Base-by-base conservation (phyloP, 1,139 yeast genomes). In the Blastobotrys ciferrii region DNA sequence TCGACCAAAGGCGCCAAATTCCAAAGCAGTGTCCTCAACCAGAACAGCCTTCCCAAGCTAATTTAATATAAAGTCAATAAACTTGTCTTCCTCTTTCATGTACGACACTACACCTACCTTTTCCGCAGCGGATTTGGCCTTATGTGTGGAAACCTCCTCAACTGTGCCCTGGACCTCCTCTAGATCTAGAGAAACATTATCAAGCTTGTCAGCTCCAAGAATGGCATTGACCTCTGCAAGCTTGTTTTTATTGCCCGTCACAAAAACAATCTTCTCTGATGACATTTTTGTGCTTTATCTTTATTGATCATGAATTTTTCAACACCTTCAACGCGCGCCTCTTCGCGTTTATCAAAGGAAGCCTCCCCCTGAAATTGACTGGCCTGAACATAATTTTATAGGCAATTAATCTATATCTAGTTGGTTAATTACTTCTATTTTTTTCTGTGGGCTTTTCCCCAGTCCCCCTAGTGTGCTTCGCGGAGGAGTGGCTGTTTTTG, bases 1-100 rank as follows among this genome's bases (percentile, higher is more conserved):
- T 14, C 82, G 83, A 46, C 86, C 82, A 64, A 85, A 76, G 1
- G 95, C 96, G 49, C 76, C 77, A 66, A 86, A 94, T 7, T 85
- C 88, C 44, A 94, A 76, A 47, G 96, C 91, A 0, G 98, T 94
- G 62, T 94, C 99, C 64, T 94, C 99, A 2, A 91, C 96, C 48
- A 94, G 74, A 0, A 88, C 97, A 0, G 98, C 94, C 0, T 89
- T 91, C 1, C 70, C 66, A 5, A 78, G 56, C 66, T 62, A 25
- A 7, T 40, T 47, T 40, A 45, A 38, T 20, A 28, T 9, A 23
- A 23, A 5, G 4, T 11, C 13, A 28, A 38, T 38, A 18, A 20
- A 20, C 15, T 7, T 4, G 20, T n/a, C 36, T 12, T 32, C 36
- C n/a, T 32, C 5, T 32, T n/a, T 13, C 7, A 7, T 32, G 15